These are phyloP conservation scores for Saksenaea oblongispora DNA, from an alignment of 371 early-diverging fungal species.

Conservation along the genomic window DNA sequence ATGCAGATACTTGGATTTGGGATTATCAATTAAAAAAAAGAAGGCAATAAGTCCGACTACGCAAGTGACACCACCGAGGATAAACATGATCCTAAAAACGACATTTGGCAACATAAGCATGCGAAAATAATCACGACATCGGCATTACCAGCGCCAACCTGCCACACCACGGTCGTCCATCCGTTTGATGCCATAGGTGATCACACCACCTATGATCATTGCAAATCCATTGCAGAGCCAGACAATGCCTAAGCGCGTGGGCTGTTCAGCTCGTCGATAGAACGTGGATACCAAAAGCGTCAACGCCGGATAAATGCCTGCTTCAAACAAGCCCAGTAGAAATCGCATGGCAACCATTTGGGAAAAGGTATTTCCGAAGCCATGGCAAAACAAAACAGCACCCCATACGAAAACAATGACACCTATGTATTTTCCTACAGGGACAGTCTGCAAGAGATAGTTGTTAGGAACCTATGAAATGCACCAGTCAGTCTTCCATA, in stretches of 20 bases:
- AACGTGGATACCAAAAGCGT: constrained; percentile 1
- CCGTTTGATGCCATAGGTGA: constrained; percentile 47
- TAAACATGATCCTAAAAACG: constrained; percentile 29
- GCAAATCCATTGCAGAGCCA: constrained; percentile 6
- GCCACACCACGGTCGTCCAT: constrained; percentile 33
- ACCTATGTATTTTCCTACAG: neutral
- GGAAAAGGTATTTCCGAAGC: constrained; percentile 3
- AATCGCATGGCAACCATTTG: constrained; percentile 9
- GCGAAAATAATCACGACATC: neutral
- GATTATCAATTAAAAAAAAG: constrained; percentile 33
- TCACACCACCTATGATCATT: constrained; percentile 42
- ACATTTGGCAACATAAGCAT: neutral
- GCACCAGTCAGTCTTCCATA: neutral
- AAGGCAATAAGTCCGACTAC: constrained; percentile 20
- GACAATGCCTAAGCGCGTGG: constrained; percentile 10
- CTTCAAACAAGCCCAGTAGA: constrained; percentile 14
- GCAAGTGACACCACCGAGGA: constrained; percentile 25
- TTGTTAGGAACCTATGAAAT: neutral
- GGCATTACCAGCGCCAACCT: constrained; percentile 38
- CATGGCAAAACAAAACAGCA: neutral
- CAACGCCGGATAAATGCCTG: constrained; percentile 4
- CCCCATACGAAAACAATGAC: constrained; percentile 17
- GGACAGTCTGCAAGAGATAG: neutral
- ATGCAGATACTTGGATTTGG: constrained; percentile 20
- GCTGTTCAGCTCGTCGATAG: constrained; percentile 11